These are phyloP conservation scores for Penicillium longicatenatum DNA, from an alignment of 495 filamentous ascomycete genomes.

Conservation along the genomic window DNA sequence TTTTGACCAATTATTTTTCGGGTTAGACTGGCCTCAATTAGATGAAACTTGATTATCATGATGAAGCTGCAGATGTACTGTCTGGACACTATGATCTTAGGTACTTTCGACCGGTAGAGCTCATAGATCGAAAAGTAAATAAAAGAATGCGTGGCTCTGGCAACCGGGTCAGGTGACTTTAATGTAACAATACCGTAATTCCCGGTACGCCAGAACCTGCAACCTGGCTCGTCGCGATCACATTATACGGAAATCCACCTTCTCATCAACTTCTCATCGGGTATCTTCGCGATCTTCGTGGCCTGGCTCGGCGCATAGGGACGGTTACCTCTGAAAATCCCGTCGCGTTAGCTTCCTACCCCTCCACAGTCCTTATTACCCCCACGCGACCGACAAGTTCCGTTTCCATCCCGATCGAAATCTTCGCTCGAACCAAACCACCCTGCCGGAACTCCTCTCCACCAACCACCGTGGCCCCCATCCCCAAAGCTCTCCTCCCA, in stretches of 20 bases:
- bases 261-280: neutral
- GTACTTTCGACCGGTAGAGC: neutral
- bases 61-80: no score
- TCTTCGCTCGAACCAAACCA: constrained; percentile 17
- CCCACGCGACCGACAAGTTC: neutral
- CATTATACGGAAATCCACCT: neutral
- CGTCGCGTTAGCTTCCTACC: neutral
- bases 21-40: no score
- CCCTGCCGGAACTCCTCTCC: constrained; percentile 5
- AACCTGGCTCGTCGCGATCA: neutral
- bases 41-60: no score
- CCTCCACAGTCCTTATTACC: neutral
- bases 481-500: constrained; percentile 37
- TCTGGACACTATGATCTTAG: no score
- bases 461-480: constrained; percentile 45
- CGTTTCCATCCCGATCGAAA: constrained; percentile 12
- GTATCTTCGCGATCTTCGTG: neutral
- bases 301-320: neutral
- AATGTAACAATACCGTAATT: neutral
- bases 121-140: neutral
- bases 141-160: neutral
- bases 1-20: no score
- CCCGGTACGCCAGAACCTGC: neutral
- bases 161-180: neutral
- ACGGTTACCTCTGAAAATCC: neutral